Evolutionary conservation across 345 rosid genomes (phyloP).

Genomic region (Abelmoschus esculentus): DNA sequence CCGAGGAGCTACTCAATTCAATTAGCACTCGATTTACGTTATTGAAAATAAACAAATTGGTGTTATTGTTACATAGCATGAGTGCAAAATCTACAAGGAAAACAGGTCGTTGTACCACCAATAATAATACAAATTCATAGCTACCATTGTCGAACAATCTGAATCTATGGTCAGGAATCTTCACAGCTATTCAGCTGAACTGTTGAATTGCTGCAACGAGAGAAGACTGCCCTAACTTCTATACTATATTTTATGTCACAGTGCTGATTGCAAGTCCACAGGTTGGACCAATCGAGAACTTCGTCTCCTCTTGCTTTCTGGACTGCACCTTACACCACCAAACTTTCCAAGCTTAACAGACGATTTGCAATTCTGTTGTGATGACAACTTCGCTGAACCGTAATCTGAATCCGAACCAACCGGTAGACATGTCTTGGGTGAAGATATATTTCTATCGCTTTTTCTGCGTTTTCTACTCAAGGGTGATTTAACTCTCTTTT

Average conservation of each 20-base stretch:
- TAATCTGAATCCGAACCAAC: conserved; percentile 15
- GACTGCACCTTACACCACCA: conserved; percentile 45
- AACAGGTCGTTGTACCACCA: no score
- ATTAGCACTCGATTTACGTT: no score
- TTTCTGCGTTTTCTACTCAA: conserved; percentile 18
- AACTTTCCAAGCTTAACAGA: conserved; percentile 38
- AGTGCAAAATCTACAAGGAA: no score
- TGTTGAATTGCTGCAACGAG: conserved; percentile 11
- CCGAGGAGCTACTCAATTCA: no score
- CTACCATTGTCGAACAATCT: conserved; percentile 4
- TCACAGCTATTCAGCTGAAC: conserved; percentile 10
- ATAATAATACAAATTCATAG: not conserved
- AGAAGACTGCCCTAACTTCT: not conserved
- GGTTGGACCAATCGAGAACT: conserved; percentile 37
- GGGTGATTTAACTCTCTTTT: conserved; percentile 62
- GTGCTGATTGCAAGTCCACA: conserved; percentile 29
- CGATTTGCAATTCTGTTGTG: conserved; percentile 32
- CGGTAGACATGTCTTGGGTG: conserved; percentile 13
- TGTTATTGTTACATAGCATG: no score
- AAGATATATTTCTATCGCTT: conserved; percentile 13
- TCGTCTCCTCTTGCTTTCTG: conserved; percentile 68
- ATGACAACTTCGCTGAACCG: conserved; percentile 21
- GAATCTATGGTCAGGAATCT: not conserved
- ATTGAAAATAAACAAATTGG: no score
- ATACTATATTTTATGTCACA: conserved; percentile 12